Evolutionary conservation across 441 rosid genomes (phyloP).

Genomic region (Syzygium malaccense): DNA sequence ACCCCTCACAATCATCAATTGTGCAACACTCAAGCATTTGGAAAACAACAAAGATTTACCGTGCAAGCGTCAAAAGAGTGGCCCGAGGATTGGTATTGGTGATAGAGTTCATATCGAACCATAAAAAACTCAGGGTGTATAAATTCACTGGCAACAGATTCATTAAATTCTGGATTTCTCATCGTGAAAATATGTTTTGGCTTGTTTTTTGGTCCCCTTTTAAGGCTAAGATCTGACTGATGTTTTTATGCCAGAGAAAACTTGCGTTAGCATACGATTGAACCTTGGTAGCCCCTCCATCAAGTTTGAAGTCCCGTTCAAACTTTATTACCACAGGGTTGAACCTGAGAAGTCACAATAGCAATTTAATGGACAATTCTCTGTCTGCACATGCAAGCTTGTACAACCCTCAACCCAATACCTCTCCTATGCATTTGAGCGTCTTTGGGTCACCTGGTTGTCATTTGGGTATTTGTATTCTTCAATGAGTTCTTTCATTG

Average conservation of each 20-base stretch:
- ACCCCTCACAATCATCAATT: too few relatives aligned
- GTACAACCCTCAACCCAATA: too few relatives aligned
- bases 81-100: fast-evolving
- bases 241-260: neutral
- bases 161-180: neutral
- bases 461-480: neutral
- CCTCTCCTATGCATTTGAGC: neutral
- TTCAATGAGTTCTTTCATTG: neutral
- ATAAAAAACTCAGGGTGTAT: neutral
- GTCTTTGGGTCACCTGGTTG: too few relatives aligned
- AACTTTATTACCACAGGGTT: too few relatives aligned
- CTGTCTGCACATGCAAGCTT: too few relatives aligned
- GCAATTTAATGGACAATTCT: too few relatives aligned
- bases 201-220: neutral
- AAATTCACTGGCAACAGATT: neutral
- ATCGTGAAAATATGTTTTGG: neutral
- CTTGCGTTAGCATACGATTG: neutral
- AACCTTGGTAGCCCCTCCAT: too few relatives aligned
- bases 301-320: too few relatives aligned
- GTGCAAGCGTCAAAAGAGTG: neutral
- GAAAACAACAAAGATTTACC: neutral
- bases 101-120: neutral
- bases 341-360: too few relatives aligned
- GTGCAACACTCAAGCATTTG: neutral
- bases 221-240: neutral